A percentile compares a stretch with the other conserved stretches of the same genome.
Evolutionary conservation across 228 moss, liverwort and hornwort genomes (phyloP).

Genomic region (Sphagnum magellanicum): DNA sequence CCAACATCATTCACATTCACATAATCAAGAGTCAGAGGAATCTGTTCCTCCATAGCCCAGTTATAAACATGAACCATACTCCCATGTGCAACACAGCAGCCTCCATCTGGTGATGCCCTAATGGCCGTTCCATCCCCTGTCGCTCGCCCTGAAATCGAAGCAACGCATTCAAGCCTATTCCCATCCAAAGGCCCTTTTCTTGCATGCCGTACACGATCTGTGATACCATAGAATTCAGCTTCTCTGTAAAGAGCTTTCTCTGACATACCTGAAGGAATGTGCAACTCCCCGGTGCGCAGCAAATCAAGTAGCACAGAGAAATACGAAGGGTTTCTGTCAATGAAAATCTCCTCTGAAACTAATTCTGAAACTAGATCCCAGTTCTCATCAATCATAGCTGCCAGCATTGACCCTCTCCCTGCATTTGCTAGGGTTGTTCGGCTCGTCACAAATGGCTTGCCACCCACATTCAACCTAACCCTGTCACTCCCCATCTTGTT

Average conservation of each 20-base stretch:
- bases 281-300: constrained; percentile 55
- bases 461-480: constrained; percentile 60
- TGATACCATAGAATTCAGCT: constrained; percentile 58
- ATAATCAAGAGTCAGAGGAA: constrained; percentile 58
- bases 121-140: constrained; percentile 64
- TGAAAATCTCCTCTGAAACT: constrained; percentile 41
- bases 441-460: constrained; percentile 54
- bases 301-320: constrained; percentile 64
- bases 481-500: constrained; percentile 38
- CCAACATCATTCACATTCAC: constrained; percentile 62
- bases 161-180: constrained; percentile 47
- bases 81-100: constrained; percentile 66
- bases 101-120: constrained; percentile 53
- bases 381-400: constrained; percentile 36
- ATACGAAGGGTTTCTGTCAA: constrained; percentile 56
- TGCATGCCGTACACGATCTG: constrained; percentile 50
- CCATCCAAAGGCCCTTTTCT: constrained; percentile 56
- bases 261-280: constrained; percentile 44
- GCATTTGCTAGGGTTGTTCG: constrained; percentile 60
- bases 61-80: constrained; percentile 70
- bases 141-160: constrained; percentile 53
- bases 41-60: constrained; percentile 60
- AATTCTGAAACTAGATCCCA: constrained; percentile 44
- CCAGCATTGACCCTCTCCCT: constrained; percentile 60
- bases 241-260: constrained; percentile 59